Percentiles rank a stretch among this genome's conserved stretches.
phyloP scores from a whole-genome alignment of 2,329 filamentous ascomycete genomes.

The Cladosporium sphaerospermum region DNA sequence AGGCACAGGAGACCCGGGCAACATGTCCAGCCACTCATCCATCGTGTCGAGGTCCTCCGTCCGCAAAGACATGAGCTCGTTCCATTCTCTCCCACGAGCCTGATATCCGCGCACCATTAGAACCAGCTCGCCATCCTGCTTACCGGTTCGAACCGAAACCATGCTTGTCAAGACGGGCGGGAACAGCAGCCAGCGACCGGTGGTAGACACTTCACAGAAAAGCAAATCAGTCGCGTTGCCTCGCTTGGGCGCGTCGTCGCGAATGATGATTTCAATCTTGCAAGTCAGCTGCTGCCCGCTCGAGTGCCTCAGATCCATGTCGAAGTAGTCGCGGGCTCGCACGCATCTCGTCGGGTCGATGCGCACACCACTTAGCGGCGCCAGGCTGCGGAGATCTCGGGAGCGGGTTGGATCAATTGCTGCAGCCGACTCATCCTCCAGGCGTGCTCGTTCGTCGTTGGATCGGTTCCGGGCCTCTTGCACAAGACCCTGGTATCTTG shows the following conservation, averaged over 20 bases:
- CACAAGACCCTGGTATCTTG: constrained; percentile 65
- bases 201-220: constrained; percentile 78
- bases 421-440: constrained; percentile 80
- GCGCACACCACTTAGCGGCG: constrained; percentile 60
- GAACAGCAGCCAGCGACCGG: constrained; percentile 78
- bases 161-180: constrained; percentile 70
- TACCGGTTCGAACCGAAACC: constrained; percentile 74
- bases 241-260: constrained; percentile 67
- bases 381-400: constrained; percentile 71
- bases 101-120: constrained; percentile 77
- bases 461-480: constrained; percentile 67
- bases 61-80: constrained; percentile 72
- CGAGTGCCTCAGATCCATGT: constrained; percentile 77
- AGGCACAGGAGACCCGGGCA: constrained; percentile 61
- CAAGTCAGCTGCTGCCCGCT: constrained; percentile 86
- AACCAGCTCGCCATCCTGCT: constrained; percentile 65
- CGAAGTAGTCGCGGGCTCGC: constrained; percentile 82
- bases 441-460: constrained; percentile 64
- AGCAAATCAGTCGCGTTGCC: constrained; percentile 75
- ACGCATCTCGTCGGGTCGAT: constrained; percentile 79
- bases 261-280: constrained; percentile 76
- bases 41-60: constrained; percentile 72
- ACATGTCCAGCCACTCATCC: constrained; percentile 79
- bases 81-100: constrained; percentile 62
- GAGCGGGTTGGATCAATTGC: constrained; percentile 75